Evolutionary conservation across 2,329 filamentous ascomycete species (phyloP).

Genomic region (Diplodia corticola): DNA sequence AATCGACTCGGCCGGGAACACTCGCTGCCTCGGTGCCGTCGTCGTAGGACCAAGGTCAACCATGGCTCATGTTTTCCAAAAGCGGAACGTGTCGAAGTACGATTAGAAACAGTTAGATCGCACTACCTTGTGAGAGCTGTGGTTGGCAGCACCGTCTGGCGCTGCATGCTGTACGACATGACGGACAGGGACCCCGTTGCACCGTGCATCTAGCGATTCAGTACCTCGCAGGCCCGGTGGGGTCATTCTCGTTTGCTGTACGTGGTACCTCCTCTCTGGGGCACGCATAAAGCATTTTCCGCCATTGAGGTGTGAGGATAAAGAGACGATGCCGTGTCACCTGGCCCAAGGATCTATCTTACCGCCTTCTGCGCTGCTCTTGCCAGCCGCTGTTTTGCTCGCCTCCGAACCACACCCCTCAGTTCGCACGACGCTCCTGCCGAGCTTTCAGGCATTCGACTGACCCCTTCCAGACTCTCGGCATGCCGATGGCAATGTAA

Average conservation of each 20-base stretch:
- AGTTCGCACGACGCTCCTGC: not conserved
- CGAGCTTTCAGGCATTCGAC: not conserved
- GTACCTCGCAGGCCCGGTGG: not conserved
- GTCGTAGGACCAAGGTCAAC: not conserved
- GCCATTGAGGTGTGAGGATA: not conserved
- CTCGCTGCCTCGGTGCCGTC: no score
- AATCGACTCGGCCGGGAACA: not conserved
- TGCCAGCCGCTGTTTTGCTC: not conserved
- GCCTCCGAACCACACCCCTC: not conserved
- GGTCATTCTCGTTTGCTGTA: not conserved
- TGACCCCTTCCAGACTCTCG: not conserved
- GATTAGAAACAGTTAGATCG: not conserved
- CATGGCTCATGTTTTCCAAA: not conserved
- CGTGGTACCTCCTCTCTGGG: not conserved
- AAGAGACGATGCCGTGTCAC: not conserved
- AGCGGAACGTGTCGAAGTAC: not conserved
- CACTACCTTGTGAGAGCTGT: conserved; percentile 4
- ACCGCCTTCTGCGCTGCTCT: not conserved
- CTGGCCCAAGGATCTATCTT: not conserved
- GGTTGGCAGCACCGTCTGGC: not conserved
- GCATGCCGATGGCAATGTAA: not conserved
- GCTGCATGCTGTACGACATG: conserved; percentile 8
- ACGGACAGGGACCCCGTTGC: not conserved
- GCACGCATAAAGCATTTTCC: not conserved
- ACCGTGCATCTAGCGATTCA: conserved; percentile 4